These are phyloP conservation scores for Wickerhamomyces canadensis DNA, from an alignment of 805 yeast species.

Conservation along the genomic window DNA sequence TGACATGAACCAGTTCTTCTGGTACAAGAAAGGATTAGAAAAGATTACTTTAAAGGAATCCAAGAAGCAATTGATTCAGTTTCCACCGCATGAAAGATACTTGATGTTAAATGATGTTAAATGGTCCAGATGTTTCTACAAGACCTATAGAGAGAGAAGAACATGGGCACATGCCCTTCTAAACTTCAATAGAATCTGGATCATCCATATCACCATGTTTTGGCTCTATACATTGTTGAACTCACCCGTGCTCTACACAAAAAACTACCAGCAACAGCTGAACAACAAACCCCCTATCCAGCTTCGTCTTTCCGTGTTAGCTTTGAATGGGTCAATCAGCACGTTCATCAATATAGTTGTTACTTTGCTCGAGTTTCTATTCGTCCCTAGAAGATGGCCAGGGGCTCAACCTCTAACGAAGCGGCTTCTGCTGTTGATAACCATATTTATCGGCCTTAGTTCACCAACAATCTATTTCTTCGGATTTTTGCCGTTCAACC, in stretches of 20 bases:
- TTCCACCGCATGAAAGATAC: conserved; percentile 53
- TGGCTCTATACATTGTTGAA: conserved; percentile 75
- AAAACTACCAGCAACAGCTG: conserved; percentile 42
- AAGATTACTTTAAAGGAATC: conserved; percentile 43
- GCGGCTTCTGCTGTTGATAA: conserved; percentile 38
- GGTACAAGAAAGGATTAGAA: conserved; percentile 72
- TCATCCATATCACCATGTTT: conserved; percentile 64
- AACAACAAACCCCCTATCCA: conserved; percentile 60
- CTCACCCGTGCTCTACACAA: conserved; percentile 62
- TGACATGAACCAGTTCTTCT: conserved; percentile 82
- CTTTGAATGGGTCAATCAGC: conserved; percentile 64
- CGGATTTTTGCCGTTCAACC: conserved; percentile 29
- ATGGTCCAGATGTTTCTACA: conserved; percentile 66
- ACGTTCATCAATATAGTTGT: conserved; percentile 52
- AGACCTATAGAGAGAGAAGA: conserved; percentile 71
- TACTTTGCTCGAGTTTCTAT: conserved; percentile 48
- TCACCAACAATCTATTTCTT: conserved; percentile 53
- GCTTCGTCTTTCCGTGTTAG: conserved; percentile 49
- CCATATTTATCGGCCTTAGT: conserved; percentile 39
- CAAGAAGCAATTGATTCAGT: conserved; percentile 23
- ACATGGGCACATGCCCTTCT: conserved; percentile 71
- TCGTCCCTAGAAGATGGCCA: conserved; percentile 69
- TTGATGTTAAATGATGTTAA: conserved; percentile 43
- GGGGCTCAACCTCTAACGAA: conserved; percentile 58
- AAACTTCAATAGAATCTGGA: conserved; percentile 77